Percentiles rank a stretch among this genome's conserved stretches.
These are phyloP conservation scores for Fusarium nurragi DNA, from an alignment of 2,329 filamentous ascomycete species.

Conservation along the genomic window DNA sequence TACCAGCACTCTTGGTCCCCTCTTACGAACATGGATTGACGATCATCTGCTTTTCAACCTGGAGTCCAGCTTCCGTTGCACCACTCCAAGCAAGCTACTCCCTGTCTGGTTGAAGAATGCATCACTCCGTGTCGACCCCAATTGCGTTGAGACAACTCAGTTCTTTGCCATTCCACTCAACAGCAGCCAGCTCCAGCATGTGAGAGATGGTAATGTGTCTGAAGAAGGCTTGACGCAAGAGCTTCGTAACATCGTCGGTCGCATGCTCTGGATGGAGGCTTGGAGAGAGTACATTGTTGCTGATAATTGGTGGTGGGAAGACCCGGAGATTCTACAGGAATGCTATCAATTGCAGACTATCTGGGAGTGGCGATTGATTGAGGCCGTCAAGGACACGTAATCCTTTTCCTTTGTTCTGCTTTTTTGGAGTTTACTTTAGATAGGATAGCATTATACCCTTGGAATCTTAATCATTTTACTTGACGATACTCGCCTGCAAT, in stretches of 20 bases:
- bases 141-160: conserved; percentile 55
- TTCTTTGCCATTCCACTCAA: conserved; percentile 55
- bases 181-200: conserved; percentile 21
- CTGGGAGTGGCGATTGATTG: conserved; percentile 67
- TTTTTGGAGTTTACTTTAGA: neutral
- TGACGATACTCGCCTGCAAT: neutral
- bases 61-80: conserved; percentile 66
- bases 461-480: neutral
- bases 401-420: neutral
- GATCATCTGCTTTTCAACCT: conserved; percentile 67
- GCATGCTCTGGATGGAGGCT: conserved; percentile 68
- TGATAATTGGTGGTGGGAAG: conserved; percentile 70
- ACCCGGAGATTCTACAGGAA: conserved; percentile 62
- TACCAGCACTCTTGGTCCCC: conserved; percentile 63
- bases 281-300: conserved; percentile 64
- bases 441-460: conserved; percentile 26
- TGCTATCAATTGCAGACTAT: conserved; percentile 62
- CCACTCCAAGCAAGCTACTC: conserved; percentile 66
- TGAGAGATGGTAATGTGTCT: conserved; percentile 27
- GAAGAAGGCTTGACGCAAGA: conserved; percentile 53
- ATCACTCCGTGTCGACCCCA: conserved; percentile 58
- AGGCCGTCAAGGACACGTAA: conserved; percentile 59
- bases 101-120: conserved; percentile 67
- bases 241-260: conserved; percentile 61
- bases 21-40: conserved; percentile 68